Conservation (phyloP, 768 basidiomycete species). For the Pilatotrama ljubarskyi region DNA sequence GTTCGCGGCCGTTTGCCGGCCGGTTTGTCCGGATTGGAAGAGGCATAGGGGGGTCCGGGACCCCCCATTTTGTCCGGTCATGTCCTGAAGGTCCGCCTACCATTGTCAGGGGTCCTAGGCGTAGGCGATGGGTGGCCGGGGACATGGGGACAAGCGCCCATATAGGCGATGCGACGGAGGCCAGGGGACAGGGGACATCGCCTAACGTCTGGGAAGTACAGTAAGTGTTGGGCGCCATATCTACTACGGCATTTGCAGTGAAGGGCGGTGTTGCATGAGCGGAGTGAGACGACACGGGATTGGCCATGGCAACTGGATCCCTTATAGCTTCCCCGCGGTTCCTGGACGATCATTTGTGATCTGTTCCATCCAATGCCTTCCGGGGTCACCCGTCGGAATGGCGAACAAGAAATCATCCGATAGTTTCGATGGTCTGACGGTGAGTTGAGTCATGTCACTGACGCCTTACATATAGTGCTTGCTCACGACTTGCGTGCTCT, state of each 20-base stretch:
- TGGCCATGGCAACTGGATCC: background rate
- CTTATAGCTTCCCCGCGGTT: background rate
- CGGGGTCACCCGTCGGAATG: conserved; percentile 1
- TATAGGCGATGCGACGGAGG: too few species aligned
- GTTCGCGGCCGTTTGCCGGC: too few species aligned
- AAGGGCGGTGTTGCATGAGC: background rate
- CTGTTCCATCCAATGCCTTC: background rate
- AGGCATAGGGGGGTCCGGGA: too few species aligned
- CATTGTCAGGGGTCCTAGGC: too few species aligned
- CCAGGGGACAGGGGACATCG: too few species aligned
- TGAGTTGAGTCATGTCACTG: conserved; percentile 6
- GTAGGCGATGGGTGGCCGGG: too few species aligned
- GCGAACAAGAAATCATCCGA: conserved; percentile 11
- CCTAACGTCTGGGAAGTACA: too few species aligned
- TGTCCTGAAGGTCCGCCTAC: too few species aligned
- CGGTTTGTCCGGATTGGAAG: too few species aligned
- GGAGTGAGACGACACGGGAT: conserved; percentile 1
- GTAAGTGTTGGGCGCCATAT: background rate
- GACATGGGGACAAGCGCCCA: too few species aligned
- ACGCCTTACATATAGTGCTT: background rate
- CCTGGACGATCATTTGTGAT: background rate
- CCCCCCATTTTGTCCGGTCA: too few species aligned
- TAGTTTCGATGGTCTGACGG: background rate
- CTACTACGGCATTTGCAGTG: background rate
- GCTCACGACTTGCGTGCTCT: background rate